Base-by-base conservation (phyloP, 768 basidiomycete genomes). In the Sporobolomyces roseus region DNA sequence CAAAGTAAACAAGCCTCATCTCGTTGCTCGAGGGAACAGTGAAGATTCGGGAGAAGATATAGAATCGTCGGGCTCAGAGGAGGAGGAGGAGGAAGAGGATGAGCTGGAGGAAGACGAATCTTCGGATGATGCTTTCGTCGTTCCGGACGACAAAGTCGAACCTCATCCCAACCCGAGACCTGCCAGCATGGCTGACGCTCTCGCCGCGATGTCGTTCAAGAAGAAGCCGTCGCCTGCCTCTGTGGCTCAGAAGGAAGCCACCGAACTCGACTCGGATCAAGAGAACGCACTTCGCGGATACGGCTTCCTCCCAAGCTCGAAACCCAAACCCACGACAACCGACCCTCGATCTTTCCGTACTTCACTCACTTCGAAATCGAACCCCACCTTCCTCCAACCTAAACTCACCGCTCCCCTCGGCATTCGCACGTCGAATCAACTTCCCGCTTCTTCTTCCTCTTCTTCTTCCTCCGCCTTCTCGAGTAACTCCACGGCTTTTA, bases 121-220 rank as follows among this genome's bases (percentile, higher is more conserved):
- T 41, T 9, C 9, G 17, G 38, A 55, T 13, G 33, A 55, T 12
- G 32, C 52, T 6, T 4, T 53, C 30, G 52, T 53, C 14, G 19
- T 53, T 21, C 4, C 52, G 14, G n/a, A 33, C 7, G 52, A 53
- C 50, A 51, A 32, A 5, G 25, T 29, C 25, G 50, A 51, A 21
- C 25, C 7, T 19, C 50, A 19, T 25, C 32, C n/a, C 23, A 35
- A 4, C 9, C 17, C 38, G 17, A 41, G 38, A 41, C 45, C 45
- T 14, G 45, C 45, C n/a, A 56, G 56, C 38, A 58, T 58, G 56
- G 38, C 56, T 29, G 56, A 58, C 9, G 56, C 56, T 43, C 56
- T 58, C 56, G 56, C 56, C 2, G 3, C 27, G 2, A 4, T 58
- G 27, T 58, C 56, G 12, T 58, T 58, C 56, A 58, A 45, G 41